These are phyloP conservation scores for Aspergillus homomorphus DNA, from an alignment of 495 filamentous ascomycete genomes.

Conservation along the genomic window DNA sequence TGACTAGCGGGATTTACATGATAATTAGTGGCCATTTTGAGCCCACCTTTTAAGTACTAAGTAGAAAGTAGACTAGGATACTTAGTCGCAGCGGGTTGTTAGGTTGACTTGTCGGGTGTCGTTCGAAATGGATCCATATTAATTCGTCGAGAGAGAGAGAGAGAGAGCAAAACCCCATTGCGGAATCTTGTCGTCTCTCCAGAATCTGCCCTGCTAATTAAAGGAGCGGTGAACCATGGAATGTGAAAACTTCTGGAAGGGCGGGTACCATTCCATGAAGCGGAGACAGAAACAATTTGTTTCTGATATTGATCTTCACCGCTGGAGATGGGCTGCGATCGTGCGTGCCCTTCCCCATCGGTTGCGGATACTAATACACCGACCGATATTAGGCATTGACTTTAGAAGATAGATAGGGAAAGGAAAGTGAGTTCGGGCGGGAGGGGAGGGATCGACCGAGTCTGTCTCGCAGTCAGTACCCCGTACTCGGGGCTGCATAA, in stretches of 20 bases:
- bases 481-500: not conserved
- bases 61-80: too few relatives aligned
- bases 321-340: slow-evolving; percentile 8
- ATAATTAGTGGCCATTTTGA: not conserved
- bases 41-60: not conserved
- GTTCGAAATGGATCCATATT: not conserved
- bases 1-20: not conserved
- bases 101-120: not conserved
- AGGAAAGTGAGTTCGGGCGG: not conserved
- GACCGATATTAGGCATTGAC: not conserved
- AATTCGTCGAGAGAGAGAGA: not conserved
- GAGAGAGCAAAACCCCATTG: too few relatives aligned
- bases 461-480: not conserved
- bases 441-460: not conserved
- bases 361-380: not conserved
- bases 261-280: slow-evolving; percentile 11
- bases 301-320: slow-evolving; percentile 16
- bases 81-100: too few relatives aligned
- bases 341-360: not conserved
- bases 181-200: not conserved
- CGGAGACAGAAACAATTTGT: slow-evolving; percentile 14
- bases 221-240: slow-evolving; percentile 24
- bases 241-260: slow-evolving; percentile 19
- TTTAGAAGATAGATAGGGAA: not conserved
- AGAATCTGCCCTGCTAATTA: slow-evolving; percentile 2